Evolutionary conservation across 768 basidiomycete genomes (phyloP), one percentile per base, ranked within the genome.

Genomic region (Termitomyces sp.): DNA sequence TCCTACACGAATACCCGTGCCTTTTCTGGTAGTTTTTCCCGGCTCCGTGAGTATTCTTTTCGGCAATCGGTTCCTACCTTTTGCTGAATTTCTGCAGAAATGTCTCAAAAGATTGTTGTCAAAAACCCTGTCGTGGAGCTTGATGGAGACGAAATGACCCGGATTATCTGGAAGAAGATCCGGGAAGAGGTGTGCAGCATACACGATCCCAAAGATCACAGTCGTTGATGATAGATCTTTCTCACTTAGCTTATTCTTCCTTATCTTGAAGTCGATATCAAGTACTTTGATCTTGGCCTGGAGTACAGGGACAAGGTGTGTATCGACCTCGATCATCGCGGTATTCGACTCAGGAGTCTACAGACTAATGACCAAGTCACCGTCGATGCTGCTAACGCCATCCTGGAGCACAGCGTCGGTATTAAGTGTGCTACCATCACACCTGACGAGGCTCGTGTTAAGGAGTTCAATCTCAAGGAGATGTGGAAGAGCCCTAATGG

Each of bases 341-440:
- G 48, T 50, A 15, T 19, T 35, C 23, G 49, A 15, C 49, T 44
- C 17, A 53, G 9, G 35, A 15, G 17, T 43, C 35, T 51, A 5
- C 58, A 95, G 91, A 98, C 97, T 19, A 85, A 94, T 64, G 97
- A 99, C 74, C 76, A 88, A 73, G 87, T 99, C 35, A 99, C 97
- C 6, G 70, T 92, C 58, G 94, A 98, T 11, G 89, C 94, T 28
- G 95, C 96, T 17, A 85, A 98, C 63, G 97, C 97, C 55, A 98
- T 98, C 69, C 79, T 90, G 56, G 81, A 97, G 72, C 85, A 97
- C 82, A 87, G 87, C 61, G 97, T 99, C 62, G 97, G 96, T 61
- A 94, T 98, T 77, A 99, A 99, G 74, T 99, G 96, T 75, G 96
- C 95, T 41, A 98, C 96, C 45, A 98, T 98, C 75, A 99, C 97